Percentiles rank a stretch among this genome's conserved stretches.
Evolutionary conservation across 805 yeast genomes (phyloP).

Genomic region (Candida saitoana): DNA sequence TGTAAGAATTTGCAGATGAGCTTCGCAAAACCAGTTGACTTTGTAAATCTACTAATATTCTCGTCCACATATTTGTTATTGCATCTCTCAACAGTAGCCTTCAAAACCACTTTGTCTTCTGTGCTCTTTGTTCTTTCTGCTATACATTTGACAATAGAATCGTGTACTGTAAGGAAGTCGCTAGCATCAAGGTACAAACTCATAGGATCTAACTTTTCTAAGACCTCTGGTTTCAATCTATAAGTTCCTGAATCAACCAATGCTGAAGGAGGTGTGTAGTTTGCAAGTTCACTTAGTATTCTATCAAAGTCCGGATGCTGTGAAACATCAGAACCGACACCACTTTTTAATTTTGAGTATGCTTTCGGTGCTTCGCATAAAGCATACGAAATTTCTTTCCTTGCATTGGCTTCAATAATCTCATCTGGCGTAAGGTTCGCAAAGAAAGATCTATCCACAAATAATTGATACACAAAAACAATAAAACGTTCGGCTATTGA

Average conservation of each 20-base stretch:
- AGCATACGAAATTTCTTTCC: conserved; percentile 44
- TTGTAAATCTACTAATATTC: conserved; percentile 47
- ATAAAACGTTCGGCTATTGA: conserved; percentile 42
- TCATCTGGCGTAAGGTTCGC: conserved; percentile 19
- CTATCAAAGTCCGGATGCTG: conserved; percentile 42
- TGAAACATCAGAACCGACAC: conserved; percentile 23
- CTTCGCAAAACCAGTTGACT: conserved; percentile 51
- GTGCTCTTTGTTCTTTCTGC: conserved; percentile 35
- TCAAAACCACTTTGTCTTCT: conserved; percentile 42
- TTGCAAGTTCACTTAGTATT: conserved; percentile 59
- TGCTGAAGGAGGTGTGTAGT: conserved; percentile 58
- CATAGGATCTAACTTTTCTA: conserved; percentile 60
- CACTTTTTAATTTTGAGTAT: conserved; percentile 44
- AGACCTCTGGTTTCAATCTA: conserved; percentile 55
- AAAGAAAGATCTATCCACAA: conserved; percentile 36
- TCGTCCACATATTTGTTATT: conserved; percentile 28
- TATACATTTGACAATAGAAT: conserved; percentile 41
- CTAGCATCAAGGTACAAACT: conserved; percentile 43
- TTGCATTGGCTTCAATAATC: conserved; percentile 25
- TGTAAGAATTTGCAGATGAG: conserved; percentile 55
- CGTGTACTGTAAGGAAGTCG: conserved; percentile 51
- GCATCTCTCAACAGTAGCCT: conserved; percentile 40
- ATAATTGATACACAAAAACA: conserved; percentile 40
- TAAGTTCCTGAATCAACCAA: conserved; percentile 60
- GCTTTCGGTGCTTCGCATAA: conserved; percentile 51